Conservation (phyloP, 768 basidiomycete genomes). For the Pulveroboletus frians region DNA sequence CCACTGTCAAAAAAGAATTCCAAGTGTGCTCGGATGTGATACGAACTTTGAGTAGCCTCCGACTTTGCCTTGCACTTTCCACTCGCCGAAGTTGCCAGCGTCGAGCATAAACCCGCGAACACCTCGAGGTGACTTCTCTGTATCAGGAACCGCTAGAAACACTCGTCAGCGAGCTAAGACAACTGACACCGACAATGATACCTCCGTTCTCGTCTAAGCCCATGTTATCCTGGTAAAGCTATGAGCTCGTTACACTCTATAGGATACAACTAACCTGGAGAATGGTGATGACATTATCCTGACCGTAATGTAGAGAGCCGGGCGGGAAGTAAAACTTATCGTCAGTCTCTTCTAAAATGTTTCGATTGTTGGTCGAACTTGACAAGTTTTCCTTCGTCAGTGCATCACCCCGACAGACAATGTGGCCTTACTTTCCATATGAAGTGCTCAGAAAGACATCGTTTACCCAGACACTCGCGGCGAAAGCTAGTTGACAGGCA, state of each 20-base stretch:
- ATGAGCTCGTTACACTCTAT: neutral
- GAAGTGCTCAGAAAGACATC: slow-evolving; percentile 65
- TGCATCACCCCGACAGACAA: neutral
- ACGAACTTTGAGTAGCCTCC: slow-evolving; percentile 63
- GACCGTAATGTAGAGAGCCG: slow-evolving; percentile 43
- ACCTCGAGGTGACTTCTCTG: slow-evolving; percentile 70
- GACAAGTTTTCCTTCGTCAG: neutral
- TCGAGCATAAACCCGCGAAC: slow-evolving; percentile 72
- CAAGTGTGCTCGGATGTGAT: neutral
- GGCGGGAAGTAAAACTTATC: slow-evolving; percentile 58
- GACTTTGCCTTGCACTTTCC: slow-evolving; percentile 73
- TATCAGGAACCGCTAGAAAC: slow-evolving; percentile 37
- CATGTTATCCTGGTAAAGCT: slow-evolving; percentile 61
- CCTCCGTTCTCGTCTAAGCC: slow-evolving; percentile 63
- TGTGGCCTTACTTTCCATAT: slow-evolving; percentile 58
- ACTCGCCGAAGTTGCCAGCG: slow-evolving; percentile 51
- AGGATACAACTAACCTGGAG: slow-evolving; percentile 48
- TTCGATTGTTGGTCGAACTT: slow-evolving; percentile 59
- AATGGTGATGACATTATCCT: slow-evolving; percentile 74
- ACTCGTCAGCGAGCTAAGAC: slow-evolving; percentile 1
- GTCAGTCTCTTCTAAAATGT: slow-evolving; percentile 63
- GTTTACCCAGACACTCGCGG: slow-evolving; percentile 80
- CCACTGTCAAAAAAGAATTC: neutral
- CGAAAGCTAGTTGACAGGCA: slow-evolving; percentile 46
- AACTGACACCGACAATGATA: slow-evolving; percentile 21